Evolutionary conservation across 352 stramenopile species (phyloP), one percentile per base, ranked within the genome.

Genomic region (Phytophthora sansomeana): DNA sequence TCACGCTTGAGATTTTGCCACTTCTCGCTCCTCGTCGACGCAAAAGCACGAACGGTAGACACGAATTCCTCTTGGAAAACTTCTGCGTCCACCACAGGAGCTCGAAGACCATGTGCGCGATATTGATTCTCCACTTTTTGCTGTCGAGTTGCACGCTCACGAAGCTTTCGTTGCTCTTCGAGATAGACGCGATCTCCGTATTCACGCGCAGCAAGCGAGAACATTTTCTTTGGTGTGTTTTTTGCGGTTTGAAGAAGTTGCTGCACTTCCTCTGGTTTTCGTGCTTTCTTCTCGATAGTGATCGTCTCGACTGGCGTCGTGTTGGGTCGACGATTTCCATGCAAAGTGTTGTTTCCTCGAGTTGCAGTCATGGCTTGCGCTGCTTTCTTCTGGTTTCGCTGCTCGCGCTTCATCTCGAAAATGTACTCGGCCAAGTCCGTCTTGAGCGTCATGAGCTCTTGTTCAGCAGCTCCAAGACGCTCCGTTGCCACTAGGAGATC

Each of bases 41-140:
- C 67, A 46, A 92, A 92, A 28, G 66, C 69, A 7, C 81, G 79
- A 53, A 92, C 58, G 0, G 71, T 83, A 21, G 72, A 73, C 38
- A 90, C 84, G 52, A 92, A 92, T 14, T 83, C 80, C 26, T 89
- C 64, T 51, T 92, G 80, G 52, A 92, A 91, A 5, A 69, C 63
- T 13, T 84, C 75, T 0, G 77, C 39, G 9, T 75, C 75, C 4
- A 78, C 72, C 8, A 85, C 42, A 2, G 64, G 46, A 21, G 72
- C 60, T 41, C 66, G 72, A 36, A 87, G 50, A 0, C 82, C 74
- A 32, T 89, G 69, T 0, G 60, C 65, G 13, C 77, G 52, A 35
- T 83, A 90, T 42, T 88, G 81, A 42, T 87, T 85, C 55, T 88
- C 77, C 1, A 77, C 60, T 16, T 56, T 53, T 36, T 80, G 67